Evolutionary conservation across 768 basidiomycete genomes (phyloP).

Genomic region (Podaxis pistillaris): DNA sequence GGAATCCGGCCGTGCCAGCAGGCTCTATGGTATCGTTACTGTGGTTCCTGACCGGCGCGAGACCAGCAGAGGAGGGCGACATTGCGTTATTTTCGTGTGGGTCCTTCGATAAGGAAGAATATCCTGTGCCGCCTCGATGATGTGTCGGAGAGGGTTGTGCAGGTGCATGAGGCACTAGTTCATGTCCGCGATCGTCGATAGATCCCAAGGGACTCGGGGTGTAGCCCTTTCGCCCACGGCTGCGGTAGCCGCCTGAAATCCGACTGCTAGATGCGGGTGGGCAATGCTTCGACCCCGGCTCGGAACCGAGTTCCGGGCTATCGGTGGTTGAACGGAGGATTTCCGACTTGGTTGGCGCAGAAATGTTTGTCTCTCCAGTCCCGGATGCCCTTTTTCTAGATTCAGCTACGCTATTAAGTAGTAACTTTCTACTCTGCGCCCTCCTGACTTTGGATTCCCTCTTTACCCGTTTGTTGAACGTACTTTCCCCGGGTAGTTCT

Average conservation of each 20-base stretch:
- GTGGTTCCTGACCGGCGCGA: not conserved
- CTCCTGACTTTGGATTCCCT: slow-evolving; percentile 49
- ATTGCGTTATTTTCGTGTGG: not conserved
- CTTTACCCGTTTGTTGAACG: slow-evolving; percentile 49
- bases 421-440: not conserved
- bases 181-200: not conserved
- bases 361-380: too few species aligned
- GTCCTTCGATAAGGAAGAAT: not conserved
- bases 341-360: not conserved
- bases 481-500: slow-evolving; percentile 52
- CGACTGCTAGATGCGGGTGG: not conserved
- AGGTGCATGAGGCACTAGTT: too few species aligned
- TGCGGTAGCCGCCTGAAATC: not conserved
- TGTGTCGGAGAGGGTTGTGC: not conserved
- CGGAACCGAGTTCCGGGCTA: not conserved
- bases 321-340: not conserved
- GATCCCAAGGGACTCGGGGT: not conserved
- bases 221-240: not conserved
- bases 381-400: not conserved
- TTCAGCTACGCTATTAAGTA: not conserved
- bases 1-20: slow-evolving; percentile 1
- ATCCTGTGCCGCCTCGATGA: not conserved
- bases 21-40: not conserved
- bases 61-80: not conserved
- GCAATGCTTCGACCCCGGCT: not conserved